Evolutionary conservation across 1,284 basidiomycete genomes (phyloP).

Genomic region (Ustilago cynodontis): DNA sequence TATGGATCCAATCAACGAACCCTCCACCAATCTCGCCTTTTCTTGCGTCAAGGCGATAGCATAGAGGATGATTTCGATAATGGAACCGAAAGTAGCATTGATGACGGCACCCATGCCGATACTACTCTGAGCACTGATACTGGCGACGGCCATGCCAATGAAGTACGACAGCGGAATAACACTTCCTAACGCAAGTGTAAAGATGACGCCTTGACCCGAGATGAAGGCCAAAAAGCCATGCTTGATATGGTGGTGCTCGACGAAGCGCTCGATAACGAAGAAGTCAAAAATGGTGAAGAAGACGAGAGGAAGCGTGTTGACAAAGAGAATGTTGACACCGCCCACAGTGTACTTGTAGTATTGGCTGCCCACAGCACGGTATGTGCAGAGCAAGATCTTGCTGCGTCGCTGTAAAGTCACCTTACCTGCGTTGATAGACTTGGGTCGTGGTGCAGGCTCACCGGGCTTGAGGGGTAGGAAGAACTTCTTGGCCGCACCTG

Average conservation of each 20-base stretch:
- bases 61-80: conserved; percentile 97
- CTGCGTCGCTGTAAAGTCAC: conserved; percentile 66
- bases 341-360: conserved; percentile 99
- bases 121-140: conserved; percentile 95
- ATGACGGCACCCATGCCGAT: conserved; percentile 99
- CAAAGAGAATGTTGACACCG: conserved; percentile 97
- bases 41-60: conserved; percentile 86
- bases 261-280: conserved; percentile 81
- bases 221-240: conserved; percentile 78
- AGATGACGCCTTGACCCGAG: conserved; percentile 83
- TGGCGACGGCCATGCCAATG: conserved; percentile 99
- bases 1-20: conserved; percentile 89
- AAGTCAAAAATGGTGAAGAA: conserved; percentile 97
- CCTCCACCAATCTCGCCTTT: conserved; percentile 95
- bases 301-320: conserved; percentile 93
- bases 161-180: conserved; percentile 99
- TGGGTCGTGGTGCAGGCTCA: conserved; percentile 70
- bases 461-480: conserved; percentile 69
- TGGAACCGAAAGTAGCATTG: conserved; percentile 97
- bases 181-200: conserved; percentile 85
- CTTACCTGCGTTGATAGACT: conserved; percentile 72
- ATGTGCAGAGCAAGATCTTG: conserved; percentile 93
- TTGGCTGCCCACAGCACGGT: conserved; percentile 87
- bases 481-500: conserved; percentile 49
- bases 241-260: conserved; percentile 75